Conservation (phyloP, 2,329 filamentous ascomycete genomes). For the Ceratocystis cubensis region DNA sequence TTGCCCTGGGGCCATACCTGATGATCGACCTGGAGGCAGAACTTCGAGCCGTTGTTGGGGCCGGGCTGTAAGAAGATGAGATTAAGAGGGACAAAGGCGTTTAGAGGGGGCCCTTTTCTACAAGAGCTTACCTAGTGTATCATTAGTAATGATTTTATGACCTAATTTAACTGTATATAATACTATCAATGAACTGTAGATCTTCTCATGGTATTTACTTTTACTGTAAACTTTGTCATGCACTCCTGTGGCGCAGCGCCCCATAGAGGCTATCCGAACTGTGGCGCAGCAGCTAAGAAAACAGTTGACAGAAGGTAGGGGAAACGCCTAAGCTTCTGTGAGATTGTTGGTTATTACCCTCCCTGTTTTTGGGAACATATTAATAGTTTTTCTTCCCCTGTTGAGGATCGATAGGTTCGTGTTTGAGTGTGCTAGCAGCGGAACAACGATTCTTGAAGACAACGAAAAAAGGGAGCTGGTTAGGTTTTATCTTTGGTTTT, state of each 20-base stretch:
- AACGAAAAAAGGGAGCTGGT: background rate
- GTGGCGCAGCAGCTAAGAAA: background rate
- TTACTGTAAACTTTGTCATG: too few species aligned
- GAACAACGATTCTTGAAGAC: background rate
- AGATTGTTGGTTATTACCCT: background rate
- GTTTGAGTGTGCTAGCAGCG: background rate
- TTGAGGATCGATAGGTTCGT: background rate
- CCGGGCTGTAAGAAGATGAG: background rate
- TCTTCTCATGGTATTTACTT: too few species aligned
- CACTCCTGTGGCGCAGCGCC: too few species aligned
- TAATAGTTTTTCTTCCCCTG: background rate
- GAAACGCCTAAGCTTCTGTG: background rate
- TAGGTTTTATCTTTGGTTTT: background rate
- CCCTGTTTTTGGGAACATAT: background rate
- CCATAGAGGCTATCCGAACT: background rate
- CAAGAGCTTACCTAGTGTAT: background rate
- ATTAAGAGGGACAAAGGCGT: background rate
- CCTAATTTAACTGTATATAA: background rate
- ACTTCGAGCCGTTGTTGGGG: background rate
- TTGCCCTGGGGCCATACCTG: constrained; percentile 12
- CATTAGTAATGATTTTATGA: constrained; percentile 11
- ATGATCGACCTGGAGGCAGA: constrained; percentile 11
- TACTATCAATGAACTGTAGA: too few species aligned
- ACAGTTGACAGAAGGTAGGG: background rate
- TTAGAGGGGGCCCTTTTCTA: background rate